Evolutionary conservation across 2,329 filamentous ascomycete species (phyloP), one percentile per base, ranked within the genome.

Genomic region (Hymenoscyphus albidus): DNA sequence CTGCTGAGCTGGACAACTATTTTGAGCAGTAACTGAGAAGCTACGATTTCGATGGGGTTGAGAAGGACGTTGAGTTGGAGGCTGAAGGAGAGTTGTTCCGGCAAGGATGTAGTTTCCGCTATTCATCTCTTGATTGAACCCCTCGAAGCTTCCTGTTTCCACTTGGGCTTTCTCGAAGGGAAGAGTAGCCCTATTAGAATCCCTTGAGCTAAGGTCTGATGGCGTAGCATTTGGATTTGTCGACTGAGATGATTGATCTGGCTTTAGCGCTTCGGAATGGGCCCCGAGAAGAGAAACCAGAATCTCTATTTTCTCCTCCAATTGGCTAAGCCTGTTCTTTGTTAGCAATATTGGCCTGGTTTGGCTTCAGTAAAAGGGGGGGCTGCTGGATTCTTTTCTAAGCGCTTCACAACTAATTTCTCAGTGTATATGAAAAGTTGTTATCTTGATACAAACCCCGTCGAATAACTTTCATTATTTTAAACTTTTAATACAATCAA

Each of bases 271-370:
- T 3, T 57, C 59, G 6, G 64, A 65, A 40, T 68, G 65, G 13
- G 65, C 64, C 10, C 54, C 64, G n/a, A 72, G 66, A 5, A 72
- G 64, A 7, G 64, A 64, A 10, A 70, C 70, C 6, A 72, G 65
- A 62, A 65, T 70, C 32, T 72, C 67, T 9, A 72, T 72, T 31
- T 62, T 62, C 35, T 56, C 48, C 31, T 62, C 60, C 7, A 62
- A 22, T 14, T 62, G 48, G 32, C 48, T 51, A 3, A 62, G 35
- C 27, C 48, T 35, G 35, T 35, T 35, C 6, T 35, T 35, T 35
- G 35, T 35, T 35, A 35, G 35, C 1, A 7, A 35, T 35, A 35
- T 35, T 35, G 35, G 35, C 5, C 9, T 35, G 35, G 6, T 7
- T 35, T 35, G 35, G 35, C 5, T 35, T 35, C 35, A 7, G 32